Evolutionary conservation across 1,284 basidiomycete genomes (phyloP), one percentile per base, ranked within the genome.

Genomic region (Cryptococcus wingfieldii): DNA sequence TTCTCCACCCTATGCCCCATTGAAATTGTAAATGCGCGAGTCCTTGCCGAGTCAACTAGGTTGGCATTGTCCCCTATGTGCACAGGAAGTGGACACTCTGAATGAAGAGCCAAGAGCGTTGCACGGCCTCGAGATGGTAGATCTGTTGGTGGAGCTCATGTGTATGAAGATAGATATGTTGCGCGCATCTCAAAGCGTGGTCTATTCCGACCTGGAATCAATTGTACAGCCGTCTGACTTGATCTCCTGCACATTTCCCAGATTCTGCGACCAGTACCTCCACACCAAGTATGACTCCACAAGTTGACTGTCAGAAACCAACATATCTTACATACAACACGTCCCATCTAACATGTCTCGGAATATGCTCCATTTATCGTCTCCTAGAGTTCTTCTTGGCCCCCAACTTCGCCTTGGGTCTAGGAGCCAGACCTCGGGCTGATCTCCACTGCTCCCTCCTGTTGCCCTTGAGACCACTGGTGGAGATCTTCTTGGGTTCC

Each of bases 391-490:
- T 54, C 53, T 57, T 60, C 38, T 50, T 47, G 6, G 52, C 55
- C 52, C 51, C 54, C 38, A 38, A 68, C 45, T 66, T 63, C 43
- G 56, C 62, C 54, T 71, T 72, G 16, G 70, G 69, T 38, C 70
- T 63, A 3, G 67, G 60, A 5, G 60, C 54, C 71, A 77, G 71
- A 23, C 77, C 77, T 62, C 76, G 77, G 45, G 66, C 61, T 52
- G 63, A 58, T 53, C 76, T 64, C 77, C 77, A 78, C 55, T 67
- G 53, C 61, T 77, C 74, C n/a, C 76, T 63, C 47, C 77, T 64
- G 37, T 63, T 67, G 41, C 67, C 66, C 31, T 74, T 67, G 14
- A 70, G 64, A 8, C 68, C 77, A 9, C 75, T 74, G 0, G 77
- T 78, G 7, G 76, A 77, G 54, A 78, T 76, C 59, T 67, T 70